Conservation (phyloP, 2,329 filamentous ascomycete species). For the Zymoseptoria ardabiliae region DNA sequence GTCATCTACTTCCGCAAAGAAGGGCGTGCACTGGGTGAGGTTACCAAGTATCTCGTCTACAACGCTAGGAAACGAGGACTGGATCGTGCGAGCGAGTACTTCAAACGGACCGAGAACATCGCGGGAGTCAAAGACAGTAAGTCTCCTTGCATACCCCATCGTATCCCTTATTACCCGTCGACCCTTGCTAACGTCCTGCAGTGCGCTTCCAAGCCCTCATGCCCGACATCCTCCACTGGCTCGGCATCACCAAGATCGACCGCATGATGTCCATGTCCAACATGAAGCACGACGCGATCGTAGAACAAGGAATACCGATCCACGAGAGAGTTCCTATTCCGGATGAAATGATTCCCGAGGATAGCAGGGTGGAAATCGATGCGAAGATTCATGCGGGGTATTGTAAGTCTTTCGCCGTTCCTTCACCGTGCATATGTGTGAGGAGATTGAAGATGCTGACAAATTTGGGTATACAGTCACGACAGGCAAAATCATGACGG, state of each 20-base stretch:
- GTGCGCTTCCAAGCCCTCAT: conserved; percentile 58
- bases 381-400: conserved; percentile 91
- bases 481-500: conserved; percentile 79
- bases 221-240: conserved; percentile 89
- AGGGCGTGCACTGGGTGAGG: conserved; percentile 86
- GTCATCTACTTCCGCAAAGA: conserved; percentile 99
- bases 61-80: conserved; percentile 74
- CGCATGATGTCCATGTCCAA: conserved; percentile 98
- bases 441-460: too few species aligned
- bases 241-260: conserved; percentile 97
- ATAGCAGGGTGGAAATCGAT: conserved; percentile 96
- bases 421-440: conserved; percentile 8
- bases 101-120: conserved; percentile 95
- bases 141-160: conserved; percentile 28
- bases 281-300: conserved; percentile 88
- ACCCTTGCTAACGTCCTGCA: background rate
- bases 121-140: conserved; percentile 84
- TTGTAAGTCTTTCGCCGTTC: conserved; percentile 29
- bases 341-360: conserved; percentile 85
- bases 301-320: conserved; percentile 49
- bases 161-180: too few species aligned
- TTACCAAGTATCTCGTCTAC: conserved; percentile 81
- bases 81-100: conserved; percentile 81
- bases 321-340: conserved; percentile 65
- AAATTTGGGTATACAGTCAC: conserved; percentile 49